Evolutionary conservation across 2,329 filamentous ascomycete genomes (phyloP).

Genomic region (Ramularia collo-cygni): DNA sequence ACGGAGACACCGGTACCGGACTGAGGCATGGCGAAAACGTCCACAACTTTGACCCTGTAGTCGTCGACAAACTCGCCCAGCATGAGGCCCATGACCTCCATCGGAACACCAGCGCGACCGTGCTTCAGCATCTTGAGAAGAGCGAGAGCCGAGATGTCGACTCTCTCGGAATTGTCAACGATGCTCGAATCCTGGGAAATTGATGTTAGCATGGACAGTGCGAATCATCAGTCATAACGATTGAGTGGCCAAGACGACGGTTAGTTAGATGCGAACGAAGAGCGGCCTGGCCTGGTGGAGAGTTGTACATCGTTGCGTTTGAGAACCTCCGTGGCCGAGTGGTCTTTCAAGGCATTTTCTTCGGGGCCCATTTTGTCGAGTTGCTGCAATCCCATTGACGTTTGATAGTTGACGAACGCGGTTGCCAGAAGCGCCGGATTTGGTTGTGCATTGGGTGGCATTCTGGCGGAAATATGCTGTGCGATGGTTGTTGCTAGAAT

Average conservation of each 20-base stretch:
- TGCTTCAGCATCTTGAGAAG: conserved; percentile 98
- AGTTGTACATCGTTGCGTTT: too few relatives aligned
- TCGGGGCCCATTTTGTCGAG: too few relatives aligned
- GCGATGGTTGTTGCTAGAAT: too few relatives aligned
- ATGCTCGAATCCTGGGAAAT: conserved; percentile 74
- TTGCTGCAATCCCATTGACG: too few relatives aligned
- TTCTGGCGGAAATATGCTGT: too few relatives aligned
- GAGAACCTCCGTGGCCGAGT: too few relatives aligned
- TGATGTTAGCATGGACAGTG: conserved; percentile 12
- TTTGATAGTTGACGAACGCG: too few relatives aligned
- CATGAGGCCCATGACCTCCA: conserved; percentile 99
- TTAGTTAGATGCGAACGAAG: too few relatives aligned
- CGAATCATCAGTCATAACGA: background rate
- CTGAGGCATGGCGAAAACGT: conserved; percentile 99
- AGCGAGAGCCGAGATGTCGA: conserved; percentile 96
- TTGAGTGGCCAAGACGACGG: background rate
- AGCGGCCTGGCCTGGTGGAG: too few relatives aligned
- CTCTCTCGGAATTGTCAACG: conserved; percentile 98
- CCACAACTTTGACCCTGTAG: conserved; percentile 95
- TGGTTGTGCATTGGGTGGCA: too few relatives aligned
- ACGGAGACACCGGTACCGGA: conserved; percentile 97
- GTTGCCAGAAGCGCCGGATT: too few relatives aligned
- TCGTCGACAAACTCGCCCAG: conserved; percentile 97
- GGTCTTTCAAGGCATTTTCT: too few relatives aligned
- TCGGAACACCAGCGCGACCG: conserved; percentile 92